A percentile compares a stretch with the other conserved stretches of the same genome.
Conservation (phyloP, 75 land plant species). For the Isoetes taiwanensis region DNA sequence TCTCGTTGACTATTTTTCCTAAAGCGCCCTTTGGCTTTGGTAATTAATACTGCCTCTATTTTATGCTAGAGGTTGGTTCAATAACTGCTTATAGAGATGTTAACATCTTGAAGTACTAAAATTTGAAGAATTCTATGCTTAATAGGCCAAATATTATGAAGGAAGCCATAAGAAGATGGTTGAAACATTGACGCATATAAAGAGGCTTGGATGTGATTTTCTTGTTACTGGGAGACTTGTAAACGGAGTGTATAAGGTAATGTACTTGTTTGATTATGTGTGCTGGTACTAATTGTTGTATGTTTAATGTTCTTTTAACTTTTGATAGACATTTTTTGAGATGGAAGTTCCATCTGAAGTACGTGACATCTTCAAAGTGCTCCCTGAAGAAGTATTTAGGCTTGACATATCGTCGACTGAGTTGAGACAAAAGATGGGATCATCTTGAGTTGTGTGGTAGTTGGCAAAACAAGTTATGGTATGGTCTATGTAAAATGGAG, state of each 20-base stretch:
- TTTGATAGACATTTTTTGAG: slow-evolving; percentile 14
- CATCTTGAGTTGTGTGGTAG: too few species aligned
- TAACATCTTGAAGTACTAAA: too few species aligned
- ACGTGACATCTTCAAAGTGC: slow-evolving; percentile 50
- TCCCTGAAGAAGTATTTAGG: slow-evolving; percentile 57
- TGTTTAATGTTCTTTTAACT: background rate
- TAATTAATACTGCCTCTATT: too few species aligned
- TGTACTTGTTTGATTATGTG: too few species aligned
- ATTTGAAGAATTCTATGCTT: too few species aligned
- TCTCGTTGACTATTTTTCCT: too few species aligned
- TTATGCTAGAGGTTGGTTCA: too few species aligned
- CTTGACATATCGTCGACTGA: slow-evolving; percentile 87
- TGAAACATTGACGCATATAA: slow-evolving; percentile 41
- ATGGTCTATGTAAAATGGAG: too few species aligned
- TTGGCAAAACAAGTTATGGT: too few species aligned
- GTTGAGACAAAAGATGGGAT: slow-evolving; percentile 48
- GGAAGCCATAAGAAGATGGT: slow-evolving; percentile 52
- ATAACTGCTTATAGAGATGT: too few species aligned
- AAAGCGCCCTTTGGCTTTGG: too few species aligned
- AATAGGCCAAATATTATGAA: slow-evolving; percentile 80
- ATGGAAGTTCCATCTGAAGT: slow-evolving; percentile 54
- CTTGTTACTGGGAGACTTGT: slow-evolving; percentile 75
- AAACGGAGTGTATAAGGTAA: slow-evolving; percentile 61
- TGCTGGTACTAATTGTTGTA: too few species aligned
- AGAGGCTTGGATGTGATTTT: slow-evolving; percentile 59